A percentile compares a stretch with the other conserved stretches of the same genome.
Evolutionary conservation across 805 yeast genomes (phyloP).

Genomic region (Maudiozyma barnettii): DNA sequence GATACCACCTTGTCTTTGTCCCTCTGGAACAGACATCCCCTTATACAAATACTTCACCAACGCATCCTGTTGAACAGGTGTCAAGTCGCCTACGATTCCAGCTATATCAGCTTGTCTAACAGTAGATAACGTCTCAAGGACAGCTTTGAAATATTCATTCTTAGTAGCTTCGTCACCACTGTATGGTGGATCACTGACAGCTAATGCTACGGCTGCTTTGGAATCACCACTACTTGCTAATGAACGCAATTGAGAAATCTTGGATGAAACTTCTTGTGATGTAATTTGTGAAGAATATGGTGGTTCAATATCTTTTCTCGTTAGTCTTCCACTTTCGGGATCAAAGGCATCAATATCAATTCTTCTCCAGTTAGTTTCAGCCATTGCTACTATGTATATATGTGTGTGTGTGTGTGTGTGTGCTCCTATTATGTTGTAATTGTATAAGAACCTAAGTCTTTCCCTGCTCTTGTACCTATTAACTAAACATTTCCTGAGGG

Average conservation of each 20-base stretch:
- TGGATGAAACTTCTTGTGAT: conserved; percentile 44
- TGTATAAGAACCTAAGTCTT: background rate
- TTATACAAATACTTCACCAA: conserved; percentile 78
- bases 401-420: no score
- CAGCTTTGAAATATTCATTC: conserved; percentile 40
- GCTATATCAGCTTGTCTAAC: conserved; percentile 61
- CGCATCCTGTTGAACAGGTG: conserved; percentile 59
- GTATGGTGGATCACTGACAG: conserved; percentile 72
- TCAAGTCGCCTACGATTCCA: conserved; percentile 47
- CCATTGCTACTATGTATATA: conserved; percentile 8
- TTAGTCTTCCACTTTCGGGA: conserved; percentile 59
- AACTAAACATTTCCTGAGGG: no score
- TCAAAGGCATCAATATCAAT: conserved; percentile 89
- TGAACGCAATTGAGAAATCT: conserved; percentile 50
- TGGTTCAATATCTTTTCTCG: conserved; percentile 52
- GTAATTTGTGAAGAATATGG: conserved; percentile 44
- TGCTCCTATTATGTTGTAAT: background rate
- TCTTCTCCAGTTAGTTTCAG: conserved; percentile 88
- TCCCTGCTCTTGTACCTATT: background rate
- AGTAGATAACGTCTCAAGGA: conserved; percentile 62
- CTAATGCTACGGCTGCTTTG: conserved; percentile 51
- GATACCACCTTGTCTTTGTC: conserved; percentile 79
- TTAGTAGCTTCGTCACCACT: conserved; percentile 50
- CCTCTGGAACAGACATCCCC: conserved; percentile 69
- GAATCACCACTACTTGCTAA: conserved; percentile 65